phyloP scores from a whole-genome alignment of 2,329 filamentous ascomycete genomes.

The Beauveria asiatica region DNA sequence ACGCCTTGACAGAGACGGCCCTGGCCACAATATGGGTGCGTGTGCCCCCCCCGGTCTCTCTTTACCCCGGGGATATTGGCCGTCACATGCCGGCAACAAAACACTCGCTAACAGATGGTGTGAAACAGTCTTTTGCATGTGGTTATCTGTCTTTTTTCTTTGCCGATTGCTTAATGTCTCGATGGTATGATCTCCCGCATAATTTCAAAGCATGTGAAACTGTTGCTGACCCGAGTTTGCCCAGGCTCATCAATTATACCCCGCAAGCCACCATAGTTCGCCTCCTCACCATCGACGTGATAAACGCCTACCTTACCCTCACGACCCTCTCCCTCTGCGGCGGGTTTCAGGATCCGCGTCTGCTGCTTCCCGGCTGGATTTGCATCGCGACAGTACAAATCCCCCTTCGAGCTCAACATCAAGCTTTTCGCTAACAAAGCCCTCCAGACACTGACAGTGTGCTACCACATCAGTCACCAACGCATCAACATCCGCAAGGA shows the following conservation, averaged over 20 bases:
- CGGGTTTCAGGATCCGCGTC: constrained; percentile 59
- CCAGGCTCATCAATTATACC: constrained; percentile 75
- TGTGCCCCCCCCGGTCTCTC: not conserved
- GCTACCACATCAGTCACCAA: constrained; percentile 70
- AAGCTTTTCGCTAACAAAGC: not conserved
- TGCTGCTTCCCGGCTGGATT: constrained; percentile 70
- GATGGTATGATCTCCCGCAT: constrained; percentile 48
- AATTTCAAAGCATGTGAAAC: not conserved
- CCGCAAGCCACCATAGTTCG: constrained; percentile 73
- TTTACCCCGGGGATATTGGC: too few relatives aligned
- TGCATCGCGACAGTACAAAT: constrained; percentile 60
- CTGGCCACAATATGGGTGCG: constrained; percentile 68
- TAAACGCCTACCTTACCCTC: constrained; percentile 68
- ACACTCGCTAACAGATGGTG: constrained; percentile 5
- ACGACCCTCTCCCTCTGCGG: constrained; percentile 63
- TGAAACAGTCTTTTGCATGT: constrained; percentile 58
- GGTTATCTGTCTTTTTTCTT: constrained; percentile 78
- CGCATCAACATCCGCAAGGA: constrained; percentile 74
- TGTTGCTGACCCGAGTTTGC: not conserved
- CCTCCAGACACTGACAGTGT: constrained; percentile 56
- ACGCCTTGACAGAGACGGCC: constrained; percentile 55
- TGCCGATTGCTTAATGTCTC: constrained; percentile 75
- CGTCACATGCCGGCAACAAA: not conserved
- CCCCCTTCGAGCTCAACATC: not conserved
- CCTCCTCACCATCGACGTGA: constrained; percentile 63